phyloP scores from a whole-genome alignment of 768 basidiomycete species.

The Tulasnella sp. region DNA sequence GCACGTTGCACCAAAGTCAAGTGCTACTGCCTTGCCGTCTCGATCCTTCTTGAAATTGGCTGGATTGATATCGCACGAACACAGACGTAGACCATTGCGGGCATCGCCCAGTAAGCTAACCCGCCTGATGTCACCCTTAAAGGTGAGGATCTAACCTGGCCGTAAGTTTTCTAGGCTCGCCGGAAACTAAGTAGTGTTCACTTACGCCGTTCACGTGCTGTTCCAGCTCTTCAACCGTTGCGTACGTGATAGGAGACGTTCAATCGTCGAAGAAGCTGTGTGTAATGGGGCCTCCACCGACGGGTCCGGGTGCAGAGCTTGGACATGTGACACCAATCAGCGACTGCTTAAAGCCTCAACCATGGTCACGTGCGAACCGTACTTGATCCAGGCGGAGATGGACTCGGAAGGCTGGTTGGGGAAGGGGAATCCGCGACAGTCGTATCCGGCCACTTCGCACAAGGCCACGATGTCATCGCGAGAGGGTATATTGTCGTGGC shows the following conservation, averaged over 20 bases:
- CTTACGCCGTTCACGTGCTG: conserved; percentile 24
- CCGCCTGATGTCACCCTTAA: neutral
- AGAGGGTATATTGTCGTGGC: neutral
- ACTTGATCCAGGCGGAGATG: no score
- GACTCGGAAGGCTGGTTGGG: no score
- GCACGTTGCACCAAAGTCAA: conserved; percentile 2
- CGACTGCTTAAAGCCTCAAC: neutral
- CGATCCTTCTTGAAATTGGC: neutral
- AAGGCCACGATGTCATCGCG: conserved; percentile 10
- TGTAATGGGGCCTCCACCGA: neutral
- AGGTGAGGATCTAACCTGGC: neutral
- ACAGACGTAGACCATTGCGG: neutral
- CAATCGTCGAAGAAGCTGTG: neutral
- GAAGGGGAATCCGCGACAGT: no score
- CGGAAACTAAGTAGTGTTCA: neutral
- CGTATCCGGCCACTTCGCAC: no score
- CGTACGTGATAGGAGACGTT: no score
- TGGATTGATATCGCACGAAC: neutral
- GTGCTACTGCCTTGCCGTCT: neutral
- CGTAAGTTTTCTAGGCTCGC: neutral
- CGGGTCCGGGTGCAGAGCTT: conserved; percentile 18
- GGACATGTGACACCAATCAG: neutral
- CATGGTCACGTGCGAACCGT: no score
- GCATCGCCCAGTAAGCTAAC: neutral
- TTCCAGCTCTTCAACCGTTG: conserved; percentile 16